Percentiles rank a stretch among this genome's conserved stretches.
Conservation (phyloP, 2,329 filamentous ascomycete genomes). For the Aspergillus calidoustus region DNA sequence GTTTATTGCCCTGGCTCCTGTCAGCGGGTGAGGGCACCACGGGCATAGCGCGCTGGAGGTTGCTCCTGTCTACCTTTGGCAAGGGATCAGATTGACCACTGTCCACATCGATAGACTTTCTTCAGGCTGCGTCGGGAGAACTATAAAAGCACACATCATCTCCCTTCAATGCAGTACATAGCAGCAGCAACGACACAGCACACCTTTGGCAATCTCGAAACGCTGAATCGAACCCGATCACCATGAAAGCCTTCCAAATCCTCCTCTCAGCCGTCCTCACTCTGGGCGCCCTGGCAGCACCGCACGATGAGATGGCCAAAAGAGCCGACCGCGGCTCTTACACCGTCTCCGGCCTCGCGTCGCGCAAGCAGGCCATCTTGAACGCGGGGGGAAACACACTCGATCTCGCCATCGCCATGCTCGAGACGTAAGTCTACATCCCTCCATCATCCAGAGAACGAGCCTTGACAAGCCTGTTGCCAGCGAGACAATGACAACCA, state of each 20-base stretch:
- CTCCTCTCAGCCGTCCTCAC: neutral
- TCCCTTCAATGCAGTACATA: neutral
- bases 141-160: neutral
- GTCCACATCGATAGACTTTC: neutral
- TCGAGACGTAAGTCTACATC: constrained; percentile 31
- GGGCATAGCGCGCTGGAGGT: too few species aligned
- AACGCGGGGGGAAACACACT: constrained; percentile 33
- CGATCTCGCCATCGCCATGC: constrained; percentile 39
- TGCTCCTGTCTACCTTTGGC: neutral
- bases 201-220: neutral
- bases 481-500: constrained; percentile 22
- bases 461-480: neutral
- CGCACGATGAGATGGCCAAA: neutral
- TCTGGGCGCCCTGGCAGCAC: constrained; percentile 4
- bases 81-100: neutral
- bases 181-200: neutral
- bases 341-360: constrained; percentile 26
- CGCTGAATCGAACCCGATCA: neutral
- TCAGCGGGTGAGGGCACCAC: too few species aligned
- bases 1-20: too few species aligned
- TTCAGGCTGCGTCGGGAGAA: neutral
- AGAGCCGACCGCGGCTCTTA: constrained; percentile 20
- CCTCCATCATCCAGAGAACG: neutral
- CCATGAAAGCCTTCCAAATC: neutral
- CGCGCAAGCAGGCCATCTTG: constrained; percentile 31